Evolutionary conservation across 805 yeast genomes (phyloP), one percentile per base, ranked within the genome.

Genomic region (Candida railenensis): DNA sequence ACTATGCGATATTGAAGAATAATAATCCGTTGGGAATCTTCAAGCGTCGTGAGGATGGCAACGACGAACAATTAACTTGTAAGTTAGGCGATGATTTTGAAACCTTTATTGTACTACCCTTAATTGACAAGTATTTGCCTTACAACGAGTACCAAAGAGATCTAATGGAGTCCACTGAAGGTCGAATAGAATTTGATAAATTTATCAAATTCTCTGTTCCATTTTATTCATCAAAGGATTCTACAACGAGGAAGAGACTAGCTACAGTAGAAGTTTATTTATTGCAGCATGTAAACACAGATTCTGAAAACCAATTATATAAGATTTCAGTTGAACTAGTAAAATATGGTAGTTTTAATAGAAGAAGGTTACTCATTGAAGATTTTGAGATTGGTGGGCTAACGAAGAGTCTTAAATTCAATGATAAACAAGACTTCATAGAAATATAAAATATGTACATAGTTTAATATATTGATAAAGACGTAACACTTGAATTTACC

Each of bases 191-290:
- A 3, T 28, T 46, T 9, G 44, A 43, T 11, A 48, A 52, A 22
- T 69, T 71, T 46, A 59, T 70, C n/a, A 66, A 66, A 46, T 51
- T 71, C 38, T 63, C 73, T 1, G 46, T 68, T 3, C 71, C 73
- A 2, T 60, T 66, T 42, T 63, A 49, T 43, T 42, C 59, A 3
- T 53, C 54, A 3, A 56, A 61, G 21, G 59, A 63, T 39, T 34
- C 44, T 9, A 40, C 44, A 1, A 45, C 28, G 14, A 48, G 61
- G 30, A 52, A 54, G 25, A 50, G 74, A 37, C 48, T 63, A 33
- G 77, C 74, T 0, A 58, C 66, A 2, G 50, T 67, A 3, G 67
- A 63, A 46, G 63, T 66, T 2, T 64, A 62, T 44, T 54, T 72
- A 51, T 44, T 65, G 19, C 56, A 65, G 37, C 40, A 34, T n/a